Base-by-base conservation (phyloP, 768 basidiomycete species). In the Terana coerulea region DNA sequence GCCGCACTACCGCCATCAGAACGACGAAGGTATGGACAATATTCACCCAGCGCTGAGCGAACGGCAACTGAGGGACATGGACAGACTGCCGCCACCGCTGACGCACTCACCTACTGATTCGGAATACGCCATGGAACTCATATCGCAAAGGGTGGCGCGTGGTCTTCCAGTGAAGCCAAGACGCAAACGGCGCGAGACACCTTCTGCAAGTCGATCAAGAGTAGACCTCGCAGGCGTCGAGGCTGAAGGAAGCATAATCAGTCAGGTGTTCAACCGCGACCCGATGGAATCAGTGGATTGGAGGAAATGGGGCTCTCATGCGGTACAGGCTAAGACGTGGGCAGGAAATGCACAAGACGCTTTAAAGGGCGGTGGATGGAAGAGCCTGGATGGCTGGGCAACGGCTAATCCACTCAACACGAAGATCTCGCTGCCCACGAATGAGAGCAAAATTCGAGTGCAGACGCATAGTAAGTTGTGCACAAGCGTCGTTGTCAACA, bases 51-150 rank as follows among this genome's bases (percentile, higher is more conserved):
- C 21, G n/a, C 25, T 21, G 11, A 42, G 10, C 17, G 40, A 19
- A 5, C 25, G 15, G 26, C 31, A 2, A 48, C 24, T 35, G 39
- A 30, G 34, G 39, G 17, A 24, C 37, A 25, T 36, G 37, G 15
- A 17, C 6, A 84, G 80, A 34, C 45, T 81, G 11, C 76, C 79
- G 19, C 67, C 72, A 6, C 66, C 71, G 3, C 73, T 86, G 43
- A 54, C 59, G 31, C 75, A 81, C 53, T 77, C 76, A 10, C 84
- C 86, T 0, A 87, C 83, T 3, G 84, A 88, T 56, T 75, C 79
- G 3, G 83, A 87, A 42, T 82, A 83, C 59, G 84, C 86, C 2
- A 86, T 86, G 80, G 75, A 83, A 31, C 62, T 87, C 10, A 85
- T 87, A 15, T 75, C 83, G 3, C 72, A 75, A 50, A 78, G 85